These are phyloP conservation scores for Ophryocystis elektroscirrha DNA, from an alignment of 169 alveolate genomes.

Conservation along the genomic window DNA sequence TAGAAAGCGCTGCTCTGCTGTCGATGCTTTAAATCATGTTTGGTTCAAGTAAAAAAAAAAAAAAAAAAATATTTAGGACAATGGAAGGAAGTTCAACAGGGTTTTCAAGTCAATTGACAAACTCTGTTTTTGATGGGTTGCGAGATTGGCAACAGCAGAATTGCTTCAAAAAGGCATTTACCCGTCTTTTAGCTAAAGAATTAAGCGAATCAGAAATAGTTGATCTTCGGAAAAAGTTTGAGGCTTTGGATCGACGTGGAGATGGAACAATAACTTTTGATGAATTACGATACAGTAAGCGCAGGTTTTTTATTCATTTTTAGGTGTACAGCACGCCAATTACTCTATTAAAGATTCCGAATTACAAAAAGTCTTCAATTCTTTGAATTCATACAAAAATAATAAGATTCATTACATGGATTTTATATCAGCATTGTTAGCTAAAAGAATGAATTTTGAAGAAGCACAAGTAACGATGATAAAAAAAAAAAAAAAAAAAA, in stretches of 20 bases:
- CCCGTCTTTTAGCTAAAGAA: conserved; percentile 20
- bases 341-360: no score
- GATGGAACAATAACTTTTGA: conserved; percentile 21
- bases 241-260: conserved; percentile 20
- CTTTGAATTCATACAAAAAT: no score
- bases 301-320: no score
- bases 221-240: conserved; percentile 20
- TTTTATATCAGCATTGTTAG: no score
- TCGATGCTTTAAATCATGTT: conserved; percentile 21
- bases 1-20: conserved; percentile 27
- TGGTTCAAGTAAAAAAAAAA: conserved; percentile 25
- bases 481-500: no score
- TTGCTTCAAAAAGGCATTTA: conserved; percentile 16
- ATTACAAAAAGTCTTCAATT: no score
- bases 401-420: no score
- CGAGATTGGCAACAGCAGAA: conserved; percentile 7
- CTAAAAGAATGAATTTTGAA: no score
- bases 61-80: not conserved
- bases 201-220: conserved; percentile 10
- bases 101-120: not conserved
- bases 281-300: conserved; percentile 12
- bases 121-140: conserved; percentile 14
- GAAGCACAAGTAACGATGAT: no score
- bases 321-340: no score
- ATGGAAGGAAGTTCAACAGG: not conserved